Conservation (phyloP, 345 rosid species). For the Linum lewisii region DNA sequence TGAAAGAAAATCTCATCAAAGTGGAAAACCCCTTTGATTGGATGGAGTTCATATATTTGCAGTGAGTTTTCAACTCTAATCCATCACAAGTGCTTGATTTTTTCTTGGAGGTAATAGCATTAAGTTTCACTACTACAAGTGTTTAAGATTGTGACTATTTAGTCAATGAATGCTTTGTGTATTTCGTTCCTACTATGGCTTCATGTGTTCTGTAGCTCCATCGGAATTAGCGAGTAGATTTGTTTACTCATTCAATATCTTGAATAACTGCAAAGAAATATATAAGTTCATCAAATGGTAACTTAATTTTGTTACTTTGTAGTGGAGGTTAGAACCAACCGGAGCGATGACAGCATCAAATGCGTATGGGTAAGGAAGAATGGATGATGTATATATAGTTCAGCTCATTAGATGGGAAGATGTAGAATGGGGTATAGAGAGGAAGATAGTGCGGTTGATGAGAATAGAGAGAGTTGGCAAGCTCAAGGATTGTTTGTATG, state of each 20-base stretch:
- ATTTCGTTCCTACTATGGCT: not conserved
- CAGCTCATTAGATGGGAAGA: conserved; percentile 73
- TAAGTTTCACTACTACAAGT: no score
- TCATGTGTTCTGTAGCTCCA: no score
- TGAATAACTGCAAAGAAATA: not conserved
- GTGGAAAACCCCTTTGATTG: conserved; percentile 84
- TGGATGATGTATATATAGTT: conserved; percentile 31
- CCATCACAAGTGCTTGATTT: no score
- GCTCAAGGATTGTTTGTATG: conserved; percentile 52
- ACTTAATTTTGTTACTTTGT: conserved; percentile 17
- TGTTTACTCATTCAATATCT: not conserved
- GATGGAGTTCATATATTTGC: conserved; percentile 96
- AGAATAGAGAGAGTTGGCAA: conserved; percentile 61
- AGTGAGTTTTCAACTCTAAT: conserved; percentile 37
- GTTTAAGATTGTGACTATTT: conserved; percentile 1
- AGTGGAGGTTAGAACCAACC: conserved; percentile 49
- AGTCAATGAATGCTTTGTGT: not conserved
- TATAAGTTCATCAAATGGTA: not conserved
- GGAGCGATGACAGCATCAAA: conserved; percentile 32
- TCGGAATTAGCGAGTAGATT: no score
- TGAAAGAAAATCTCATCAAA: conserved; percentile 14
- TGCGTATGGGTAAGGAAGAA: conserved; percentile 23
- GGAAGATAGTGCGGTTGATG: conserved; percentile 49
- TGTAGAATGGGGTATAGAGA: conserved; percentile 48
- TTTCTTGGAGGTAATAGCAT: no score